Base-by-base conservation (phyloP, 2,329 filamentous ascomycete genomes). In the Eutypella sp. region DNA sequence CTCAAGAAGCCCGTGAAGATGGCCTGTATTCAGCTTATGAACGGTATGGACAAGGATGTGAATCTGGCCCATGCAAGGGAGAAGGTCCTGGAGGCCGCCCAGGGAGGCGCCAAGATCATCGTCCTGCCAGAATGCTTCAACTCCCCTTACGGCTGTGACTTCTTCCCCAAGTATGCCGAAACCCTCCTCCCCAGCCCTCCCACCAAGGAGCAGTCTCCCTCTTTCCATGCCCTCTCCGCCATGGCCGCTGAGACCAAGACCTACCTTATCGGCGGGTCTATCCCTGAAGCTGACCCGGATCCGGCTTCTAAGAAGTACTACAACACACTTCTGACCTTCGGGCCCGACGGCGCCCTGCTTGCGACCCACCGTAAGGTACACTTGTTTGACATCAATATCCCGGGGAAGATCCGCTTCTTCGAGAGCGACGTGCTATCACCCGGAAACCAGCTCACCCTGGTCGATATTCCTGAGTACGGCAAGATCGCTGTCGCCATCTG, bases 101-200 rank as follows among this genome's bases (percentile, higher is more conserved):
- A 73, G 22, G 72, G 72, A 3, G 92, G 92, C 55, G 89, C 92
- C 49, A 82, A 87, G 47, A 82, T 99, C 48, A 84, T 97, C 54
- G 89, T 97, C 27, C 80, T 99, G 16, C 93, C 93, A 29, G 93
- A 99, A 73, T 99, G 93, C 76, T 99, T 99, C 82, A 99, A 99
- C 74, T 95, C 88, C 36, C 93, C 93, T 8, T 99, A 99, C 69
- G 93, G 93, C 55, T 90, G 84, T 55, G 67, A 89, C 61, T 91
- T 85, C 75, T 99, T 99, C 70, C 85, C 91, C 44, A 80, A 84
- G 50, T 97, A 97, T 67, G 91, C 93, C 55, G 93, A 99, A 69
- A 85, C 82, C 2, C 82, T 97, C n/a, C 69, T 72, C 41, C 89
- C 89, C 1, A 85, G 82, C 3, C 88, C 89, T 23, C 89, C 90